Conservation (phyloP, 129 eudicot species). For the Artemisia annua region DNA sequence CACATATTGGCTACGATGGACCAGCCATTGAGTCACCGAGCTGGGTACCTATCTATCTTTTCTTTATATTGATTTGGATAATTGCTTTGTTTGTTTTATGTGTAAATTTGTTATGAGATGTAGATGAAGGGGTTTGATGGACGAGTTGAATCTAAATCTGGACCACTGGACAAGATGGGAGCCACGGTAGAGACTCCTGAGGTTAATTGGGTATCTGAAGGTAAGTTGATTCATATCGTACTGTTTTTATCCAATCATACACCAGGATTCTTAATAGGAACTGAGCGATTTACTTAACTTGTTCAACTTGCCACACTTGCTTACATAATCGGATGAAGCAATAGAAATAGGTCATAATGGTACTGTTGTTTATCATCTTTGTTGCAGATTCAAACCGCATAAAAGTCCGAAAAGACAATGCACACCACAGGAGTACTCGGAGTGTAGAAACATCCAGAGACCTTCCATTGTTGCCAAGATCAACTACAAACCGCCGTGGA, state of each 20-base stretch:
- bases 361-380: not conserved
- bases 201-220: slow-evolving; percentile 53
- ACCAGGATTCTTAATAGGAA: no score
- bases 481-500: slow-evolving; percentile 35
- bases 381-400: slow-evolving; percentile 39
- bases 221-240: slow-evolving; percentile 6
- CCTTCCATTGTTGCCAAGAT: slow-evolving; percentile 38
- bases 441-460: slow-evolving; percentile 34
- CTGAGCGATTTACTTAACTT: not conserved
- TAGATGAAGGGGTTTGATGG: slow-evolving; percentile 72
- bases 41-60: slow-evolving; percentile 51
- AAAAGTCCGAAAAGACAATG: slow-evolving; percentile 32
- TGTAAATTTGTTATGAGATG: slow-evolving; percentile 1
- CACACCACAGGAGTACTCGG: slow-evolving; percentile 29
- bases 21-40: slow-evolving; percentile 54
- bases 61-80: not conserved
- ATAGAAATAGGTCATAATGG: no score
- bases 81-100: not conserved
- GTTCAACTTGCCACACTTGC: no score
- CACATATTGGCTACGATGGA: slow-evolving; percentile 87
- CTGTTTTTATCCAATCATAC: no score
- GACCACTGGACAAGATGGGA: slow-evolving; percentile 46
- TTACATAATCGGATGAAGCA: no score
- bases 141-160: slow-evolving; percentile 43
- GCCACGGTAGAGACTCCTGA: slow-evolving; percentile 36